Evolutionary conservation across 2,329 filamentous ascomycete genomes (phyloP).

Genomic region (Aspergillus caelatus): DNA sequence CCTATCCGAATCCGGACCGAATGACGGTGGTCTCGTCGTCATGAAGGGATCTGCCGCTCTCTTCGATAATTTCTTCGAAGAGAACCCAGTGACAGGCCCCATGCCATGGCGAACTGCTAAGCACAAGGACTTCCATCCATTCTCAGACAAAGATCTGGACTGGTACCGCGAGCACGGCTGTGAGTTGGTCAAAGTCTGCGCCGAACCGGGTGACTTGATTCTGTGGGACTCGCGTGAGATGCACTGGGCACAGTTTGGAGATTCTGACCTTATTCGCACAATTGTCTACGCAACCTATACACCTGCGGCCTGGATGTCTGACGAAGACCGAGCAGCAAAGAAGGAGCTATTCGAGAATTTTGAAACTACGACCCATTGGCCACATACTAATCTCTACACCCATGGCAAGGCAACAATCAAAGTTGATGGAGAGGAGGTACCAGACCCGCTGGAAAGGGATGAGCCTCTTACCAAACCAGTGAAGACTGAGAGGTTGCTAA

Average conservation of each 20-base stretch:
- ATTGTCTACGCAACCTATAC: slow-evolving; percentile 21
- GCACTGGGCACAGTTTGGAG: slow-evolving; percentile 18
- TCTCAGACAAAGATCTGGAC: slow-evolving; percentile 16
- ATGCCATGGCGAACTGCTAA: slow-evolving; percentile 9
- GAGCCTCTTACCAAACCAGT: slow-evolving; percentile 18
- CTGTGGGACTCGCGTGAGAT: slow-evolving; percentile 25
- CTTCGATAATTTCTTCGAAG: slow-evolving; percentile 18
- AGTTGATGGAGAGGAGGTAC: slow-evolving; percentile 11
- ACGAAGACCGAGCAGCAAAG: slow-evolving; percentile 13
- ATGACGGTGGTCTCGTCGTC: slow-evolving; percentile 22
- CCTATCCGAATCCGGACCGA: slow-evolving; percentile 16
- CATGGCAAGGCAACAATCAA: slow-evolving; percentile 15
- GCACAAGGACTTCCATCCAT: slow-evolving; percentile 20
- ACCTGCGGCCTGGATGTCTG: slow-evolving; percentile 11
- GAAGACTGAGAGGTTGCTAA: slow-evolving; percentile 9
- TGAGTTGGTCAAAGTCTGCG: slow-evolving; percentile 21
- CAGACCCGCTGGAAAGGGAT: slow-evolving; percentile 18
- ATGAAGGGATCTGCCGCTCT: slow-evolving; percentile 17
- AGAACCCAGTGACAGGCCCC: slow-evolving; percentile 14
- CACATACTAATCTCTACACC: slow-evolving; percentile 20
- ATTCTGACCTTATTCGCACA: slow-evolving; percentile 18
- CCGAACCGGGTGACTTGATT: slow-evolving; percentile 23
- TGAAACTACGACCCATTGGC: slow-evolving; percentile 23
- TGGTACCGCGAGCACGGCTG: slow-evolving; percentile 22
- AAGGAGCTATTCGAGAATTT: slow-evolving; percentile 16